These are phyloP conservation scores for Sugiyamaella marilandica DNA, from an alignment of 805 yeast genomes.

Conservation along the genomic window DNA sequence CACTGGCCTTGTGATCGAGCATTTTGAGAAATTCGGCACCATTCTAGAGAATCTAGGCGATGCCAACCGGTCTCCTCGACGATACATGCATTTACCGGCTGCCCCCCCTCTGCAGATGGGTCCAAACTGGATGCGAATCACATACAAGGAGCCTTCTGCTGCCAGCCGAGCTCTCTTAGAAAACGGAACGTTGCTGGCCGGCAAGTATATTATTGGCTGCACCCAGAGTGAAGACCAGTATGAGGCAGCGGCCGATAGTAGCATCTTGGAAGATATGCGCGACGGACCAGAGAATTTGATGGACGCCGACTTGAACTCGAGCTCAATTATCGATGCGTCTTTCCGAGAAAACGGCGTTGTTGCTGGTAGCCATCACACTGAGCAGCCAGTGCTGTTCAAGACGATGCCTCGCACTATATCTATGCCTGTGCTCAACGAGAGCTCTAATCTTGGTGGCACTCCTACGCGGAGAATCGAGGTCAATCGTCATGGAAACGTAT, in stretches of 20 bases:
- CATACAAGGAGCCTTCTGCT: slow-evolving; percentile 68
- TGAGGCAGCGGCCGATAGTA: slow-evolving; percentile 7
- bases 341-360: neutral
- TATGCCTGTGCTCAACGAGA: slow-evolving; percentile 18
- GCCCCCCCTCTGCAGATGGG: slow-evolving; percentile 73
- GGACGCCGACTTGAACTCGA: slow-evolving; percentile 2
- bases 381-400: neutral
- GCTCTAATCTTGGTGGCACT: neutral
- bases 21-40: slow-evolving; percentile 73
- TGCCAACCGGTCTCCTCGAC: slow-evolving; percentile 24
- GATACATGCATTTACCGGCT: slow-evolving; percentile 13
- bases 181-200: slow-evolving; percentile 69
- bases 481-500: slow-evolving; percentile 25
- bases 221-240: slow-evolving; percentile 26
- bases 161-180: slow-evolving; percentile 83
- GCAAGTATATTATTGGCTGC: slow-evolving; percentile 57
- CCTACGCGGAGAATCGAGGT: slow-evolving; percentile 14
- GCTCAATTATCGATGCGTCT: neutral
- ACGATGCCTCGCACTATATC: slow-evolving; percentile 19
- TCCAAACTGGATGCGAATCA: slow-evolving; percentile 83
- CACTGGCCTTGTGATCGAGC: slow-evolving; percentile 61
- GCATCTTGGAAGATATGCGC: slow-evolving; percentile 14
- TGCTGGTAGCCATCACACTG: neutral
- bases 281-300: slow-evolving; percentile 3
- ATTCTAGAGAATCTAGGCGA: slow-evolving; percentile 58